Evolutionary conservation across 139 green algal genomes (phyloP).

Genomic region (Desmodesmus armatus): DNA sequence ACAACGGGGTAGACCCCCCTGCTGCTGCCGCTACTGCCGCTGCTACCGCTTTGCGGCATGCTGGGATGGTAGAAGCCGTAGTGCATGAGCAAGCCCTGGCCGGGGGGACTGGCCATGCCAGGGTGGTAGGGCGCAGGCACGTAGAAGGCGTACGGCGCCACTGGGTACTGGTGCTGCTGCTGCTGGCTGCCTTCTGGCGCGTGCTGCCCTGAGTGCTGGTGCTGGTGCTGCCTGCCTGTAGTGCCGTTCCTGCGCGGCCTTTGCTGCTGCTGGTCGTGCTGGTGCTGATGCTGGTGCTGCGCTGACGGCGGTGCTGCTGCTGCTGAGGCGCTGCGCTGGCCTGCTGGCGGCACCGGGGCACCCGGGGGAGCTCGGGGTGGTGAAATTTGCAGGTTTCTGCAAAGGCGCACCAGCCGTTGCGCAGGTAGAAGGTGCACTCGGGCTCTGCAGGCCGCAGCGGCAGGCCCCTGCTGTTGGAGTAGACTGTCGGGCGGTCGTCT

Average conservation of each 20-base stretch:
- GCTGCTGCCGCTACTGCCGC: no score
- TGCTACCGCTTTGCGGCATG: no score
- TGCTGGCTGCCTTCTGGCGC: neutral
- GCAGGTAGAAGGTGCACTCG: constrained; percentile 53
- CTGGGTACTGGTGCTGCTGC: neutral
- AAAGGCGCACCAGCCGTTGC: constrained; percentile 63
- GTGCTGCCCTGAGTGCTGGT: neutral
- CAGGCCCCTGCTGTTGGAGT: constrained; percentile 41
- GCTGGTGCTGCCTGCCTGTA: neutral
- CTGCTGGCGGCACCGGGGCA: neutral
- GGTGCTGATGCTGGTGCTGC: neutral
- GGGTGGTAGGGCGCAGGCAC: neutral
- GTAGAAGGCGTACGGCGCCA: neutral
- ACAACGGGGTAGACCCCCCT: constrained; percentile 7
- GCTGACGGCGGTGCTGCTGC: neutral
- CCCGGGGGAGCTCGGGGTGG: constrained; percentile 55
- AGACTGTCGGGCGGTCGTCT: neutral
- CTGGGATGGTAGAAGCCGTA: constrained; percentile 28
- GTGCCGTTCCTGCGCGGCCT: neutral
- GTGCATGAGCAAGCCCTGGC: neutral
- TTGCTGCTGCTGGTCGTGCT: neutral
- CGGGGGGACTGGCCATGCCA: neutral
- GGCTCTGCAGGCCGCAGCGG: constrained; percentile 33
- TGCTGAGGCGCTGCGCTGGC: neutral
- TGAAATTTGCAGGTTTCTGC: constrained; percentile 69